These are phyloP conservation scores for Dunaliella primolecta DNA, from an alignment of 139 green algal genomes.

Conservation along the genomic window DNA sequence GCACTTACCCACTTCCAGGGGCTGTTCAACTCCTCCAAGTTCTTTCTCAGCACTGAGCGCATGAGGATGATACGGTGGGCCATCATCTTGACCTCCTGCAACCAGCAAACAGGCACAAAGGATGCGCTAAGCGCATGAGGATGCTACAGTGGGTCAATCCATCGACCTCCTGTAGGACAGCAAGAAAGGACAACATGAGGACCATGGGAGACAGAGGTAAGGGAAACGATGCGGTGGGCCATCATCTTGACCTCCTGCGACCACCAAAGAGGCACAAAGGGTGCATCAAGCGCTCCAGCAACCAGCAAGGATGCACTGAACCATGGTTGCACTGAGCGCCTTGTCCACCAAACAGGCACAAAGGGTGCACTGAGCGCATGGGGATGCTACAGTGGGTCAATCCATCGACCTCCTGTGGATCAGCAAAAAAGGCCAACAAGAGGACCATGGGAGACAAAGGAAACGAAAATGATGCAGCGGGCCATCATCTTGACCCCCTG, in stretches of 20 bases:
- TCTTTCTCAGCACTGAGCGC: slow-evolving; percentile 60
- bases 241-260: slow-evolving; percentile 74
- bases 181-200: too few species aligned
- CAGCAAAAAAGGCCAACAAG: too few species aligned
- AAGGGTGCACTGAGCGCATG: slow-evolving; percentile 72
- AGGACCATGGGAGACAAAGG: too few species aligned
- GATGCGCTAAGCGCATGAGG: slow-evolving; percentile 58
- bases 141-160: slow-evolving; percentile 92
- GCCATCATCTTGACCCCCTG: slow-evolving; percentile 83
- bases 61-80: slow-evolving; percentile 89
- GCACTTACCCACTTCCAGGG: slow-evolving; percentile 50
- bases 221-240: slow-evolving; percentile 90
- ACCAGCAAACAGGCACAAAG: neutral
- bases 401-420: too few species aligned
- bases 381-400: too few species aligned
- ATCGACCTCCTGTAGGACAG: slow-evolving; percentile 71
- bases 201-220: too few species aligned
- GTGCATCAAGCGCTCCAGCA: neutral
- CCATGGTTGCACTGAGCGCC: slow-evolving; percentile 52
- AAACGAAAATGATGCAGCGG: slow-evolving; percentile 87
- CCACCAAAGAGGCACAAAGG: neutral
- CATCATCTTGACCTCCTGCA: slow-evolving; percentile 77
- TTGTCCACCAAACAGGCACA: slow-evolving; percentile 52
- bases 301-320: neutral
- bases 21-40: slow-evolving; percentile 51